Conservation (phyloP, 2,329 filamentous ascomycete genomes). For the Stemphylium beticola region DNA sequence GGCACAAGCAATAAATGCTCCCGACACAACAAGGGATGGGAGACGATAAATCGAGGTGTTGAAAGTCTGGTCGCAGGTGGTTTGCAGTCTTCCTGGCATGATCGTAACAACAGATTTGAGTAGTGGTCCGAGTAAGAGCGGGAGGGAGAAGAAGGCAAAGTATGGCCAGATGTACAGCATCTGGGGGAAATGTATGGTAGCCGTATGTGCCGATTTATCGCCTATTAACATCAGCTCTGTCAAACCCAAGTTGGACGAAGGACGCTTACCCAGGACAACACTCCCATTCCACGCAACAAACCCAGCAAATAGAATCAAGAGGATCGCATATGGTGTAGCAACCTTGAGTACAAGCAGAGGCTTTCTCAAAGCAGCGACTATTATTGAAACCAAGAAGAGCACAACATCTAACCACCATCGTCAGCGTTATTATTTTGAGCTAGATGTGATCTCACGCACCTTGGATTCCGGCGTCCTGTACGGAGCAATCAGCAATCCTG, state of each 20-base stretch:
- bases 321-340: constrained; percentile 61
- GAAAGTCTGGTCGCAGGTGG: constrained; percentile 9
- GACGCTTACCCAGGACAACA: constrained; percentile 77
- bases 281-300: constrained; percentile 90
- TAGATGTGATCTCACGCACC: constrained; percentile 19
- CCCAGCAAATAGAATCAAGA: constrained; percentile 70
- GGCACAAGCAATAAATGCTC: constrained; percentile 48
- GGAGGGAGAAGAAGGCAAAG: constrained; percentile 86
- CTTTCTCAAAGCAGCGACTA: constrained; percentile 60
- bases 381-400: constrained; percentile 64
- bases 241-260: background rate
- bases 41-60: constrained; percentile 1
- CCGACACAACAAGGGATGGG: constrained; percentile 36
- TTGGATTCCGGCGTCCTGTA: constrained; percentile 31
- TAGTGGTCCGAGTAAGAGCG: constrained; percentile 69
- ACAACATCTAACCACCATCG: constrained; percentile 29
- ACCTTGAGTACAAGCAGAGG: constrained; percentile 49
- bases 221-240: constrained; percentile 57
- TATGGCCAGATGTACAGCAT: constrained; percentile 96
- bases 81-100: constrained; percentile 23
- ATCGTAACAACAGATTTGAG: constrained; percentile 45
- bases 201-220: constrained; percentile 92
- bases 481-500: constrained; percentile 28
- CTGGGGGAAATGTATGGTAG: constrained; percentile 86
- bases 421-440: background rate